Evolutionary conservation across 2,329 filamentous ascomycete species (phyloP), one percentile per base, ranked within the genome.

Genomic region (Phaeosphaeriaceae sp.): DNA sequence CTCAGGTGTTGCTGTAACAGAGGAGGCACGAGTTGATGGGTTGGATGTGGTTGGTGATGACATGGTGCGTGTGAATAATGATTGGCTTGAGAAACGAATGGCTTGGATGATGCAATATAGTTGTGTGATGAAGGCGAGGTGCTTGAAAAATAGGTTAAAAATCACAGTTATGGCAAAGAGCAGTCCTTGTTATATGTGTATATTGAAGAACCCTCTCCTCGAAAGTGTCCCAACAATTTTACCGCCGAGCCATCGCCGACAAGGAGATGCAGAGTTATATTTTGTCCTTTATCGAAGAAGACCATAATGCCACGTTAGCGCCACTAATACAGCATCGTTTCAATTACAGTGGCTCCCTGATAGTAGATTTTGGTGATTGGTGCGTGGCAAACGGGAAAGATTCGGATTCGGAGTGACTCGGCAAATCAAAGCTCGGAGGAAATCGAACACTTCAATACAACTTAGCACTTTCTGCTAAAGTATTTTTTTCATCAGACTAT

Each of bases 201-300:
- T 11, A 36, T 3, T 36, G 31, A 11, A 7, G 7, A 36, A 3
- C 3, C 31, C 11, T 11, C 13, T 36, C 6, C 31, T 36, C 31
- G 6, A 9, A 48, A 9, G 7, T 25, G 25, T n/a, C 40, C 41
- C 53, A 54, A 56, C 47, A 58, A 54, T 47, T 21, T 20, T 19
- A 50, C 25, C 20, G 27, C 61, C 61, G 61, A 63, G 53, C 24
- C 49, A 61, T 63, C 61, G 21, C 61, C 61, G 61, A 5, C 19
- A 7, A 20, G n/a, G 15, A 44, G n/a, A 13, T 36, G 31, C 13
- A 11, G 13, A 36, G 3, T 36, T 15, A 13, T 15, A 36, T 36
- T 3, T 36, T 11, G 9, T 7, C 31, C 11, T 15, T 15, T 36
- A 36, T 13, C 9, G 13, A 3, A 11, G 31, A 36, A 11, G 3